Base-by-base conservation (phyloP, 129 eudicot genomes). In the Calendula officinalis region DNA sequence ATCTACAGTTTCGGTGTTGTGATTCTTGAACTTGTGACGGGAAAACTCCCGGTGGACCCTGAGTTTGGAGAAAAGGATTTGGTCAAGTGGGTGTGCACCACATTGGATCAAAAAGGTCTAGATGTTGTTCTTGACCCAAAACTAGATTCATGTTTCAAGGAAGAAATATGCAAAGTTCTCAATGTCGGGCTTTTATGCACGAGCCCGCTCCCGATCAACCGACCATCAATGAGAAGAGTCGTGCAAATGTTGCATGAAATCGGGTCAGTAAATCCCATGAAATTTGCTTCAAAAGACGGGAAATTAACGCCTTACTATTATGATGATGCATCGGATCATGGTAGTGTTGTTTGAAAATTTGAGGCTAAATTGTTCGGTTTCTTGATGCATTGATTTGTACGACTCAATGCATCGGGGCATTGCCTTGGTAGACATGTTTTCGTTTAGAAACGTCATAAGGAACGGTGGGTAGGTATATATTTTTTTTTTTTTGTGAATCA, bases 21-120 rank as follows among this genome's bases (percentile, higher is more conserved):
- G 0, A 83, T 90, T 27, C 88, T 90, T 3, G 97, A 90, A 56
- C 73, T 90, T 44, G 88, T 90, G 35, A 90, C 97, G 0, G 95
- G 97, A 11, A 90, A 80, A 42, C 97, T 64, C n/a, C 97, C 97
- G 0, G 84, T 83, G 8, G 95, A 81, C 60, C 97, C 97, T 0
- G 97, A 90, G 64, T 90, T 66, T 37, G 97, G 97, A 5, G 97
- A 90, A 72, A 90, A 90, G 46, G 97, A 90, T 67, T 68, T 90
- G 86, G 97, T 90, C 30, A 86, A 86, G 52, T 90, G 97, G 97
- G 91, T 86, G 34, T 90, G 91, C 83, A 75, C 95, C 13, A 86
- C 81, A 6, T 48, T 90, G 74, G 89, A 90, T 49, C 91, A 90
- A 55, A 90, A 90, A 77, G 95, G 97, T 14, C 15, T 90, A 12